These are phyloP conservation scores for Backusella luteola DNA, from an alignment of 192 early-diverging fungal species.

Conservation along the genomic window DNA sequence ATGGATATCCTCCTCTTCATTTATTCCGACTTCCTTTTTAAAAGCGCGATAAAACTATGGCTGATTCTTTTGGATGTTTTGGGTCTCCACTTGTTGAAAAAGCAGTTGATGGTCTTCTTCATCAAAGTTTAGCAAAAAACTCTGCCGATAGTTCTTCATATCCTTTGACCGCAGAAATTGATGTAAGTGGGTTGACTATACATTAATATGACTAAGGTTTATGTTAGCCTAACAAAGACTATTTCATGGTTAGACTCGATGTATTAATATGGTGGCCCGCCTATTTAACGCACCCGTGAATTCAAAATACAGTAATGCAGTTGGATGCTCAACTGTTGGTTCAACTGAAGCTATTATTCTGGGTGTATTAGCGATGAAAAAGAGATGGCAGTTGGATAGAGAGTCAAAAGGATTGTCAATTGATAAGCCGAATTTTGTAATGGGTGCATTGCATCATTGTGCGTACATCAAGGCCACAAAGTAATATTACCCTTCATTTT, in stretches of 20 bases:
- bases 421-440: conserved; percentile 74
- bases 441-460: conserved; percentile 72
- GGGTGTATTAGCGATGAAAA: conserved; percentile 74
- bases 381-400: conserved; percentile 65
- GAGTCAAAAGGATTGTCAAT: conserved; percentile 59
- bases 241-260: conserved; percentile 28
- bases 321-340: conserved; percentile 71
- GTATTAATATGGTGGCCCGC: conserved; percentile 41
- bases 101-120: conserved; percentile 72
- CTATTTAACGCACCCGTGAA: conserved; percentile 37
- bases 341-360: conserved; percentile 82
- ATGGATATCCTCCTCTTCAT: neutral
- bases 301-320: conserved; percentile 35
- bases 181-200: conserved; percentile 17
- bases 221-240: no score
- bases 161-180: conserved; percentile 36
- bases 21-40: conserved; percentile 5
- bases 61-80: conserved; percentile 71
- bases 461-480: conserved; percentile 17
- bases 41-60: conserved; percentile 72
- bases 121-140: conserved; percentile 75
- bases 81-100: conserved; percentile 60
- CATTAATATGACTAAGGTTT: no score
- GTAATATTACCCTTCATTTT: neutral
- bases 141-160: conserved; percentile 53